phyloP scores from a whole-genome alignment of 192 early-diverging fungal species.

The Pilaira anomala region DNA sequence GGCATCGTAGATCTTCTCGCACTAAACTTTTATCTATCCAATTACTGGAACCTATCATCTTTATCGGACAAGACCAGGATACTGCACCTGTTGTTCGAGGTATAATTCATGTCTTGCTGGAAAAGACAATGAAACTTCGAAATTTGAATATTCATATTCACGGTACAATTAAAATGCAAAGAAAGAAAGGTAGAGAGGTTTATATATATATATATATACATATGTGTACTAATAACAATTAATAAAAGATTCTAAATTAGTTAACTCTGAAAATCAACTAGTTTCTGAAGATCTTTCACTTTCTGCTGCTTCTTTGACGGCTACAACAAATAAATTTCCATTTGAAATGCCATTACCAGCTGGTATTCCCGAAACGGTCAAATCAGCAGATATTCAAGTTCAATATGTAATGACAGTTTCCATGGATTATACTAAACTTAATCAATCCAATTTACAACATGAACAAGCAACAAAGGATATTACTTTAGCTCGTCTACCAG shows the following conservation, averaged over 20 bases:
- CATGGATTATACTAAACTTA: slow-evolving; percentile 1
- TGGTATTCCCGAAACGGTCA: slow-evolving; percentile 14
- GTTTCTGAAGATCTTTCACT: not conserved
- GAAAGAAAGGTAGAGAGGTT: not conserved
- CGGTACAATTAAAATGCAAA: slow-evolving; percentile 7
- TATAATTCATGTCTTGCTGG: not conserved
- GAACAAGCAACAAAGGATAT: not conserved
- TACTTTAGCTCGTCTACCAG: slow-evolving; percentile 10
- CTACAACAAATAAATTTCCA: not conserved
- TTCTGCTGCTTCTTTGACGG: not conserved
- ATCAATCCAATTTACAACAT: not conserved
- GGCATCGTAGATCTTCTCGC: not conserved
- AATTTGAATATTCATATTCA: slow-evolving; percentile 5
- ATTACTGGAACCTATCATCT: slow-evolving; percentile 17
- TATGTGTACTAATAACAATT: too few species aligned
- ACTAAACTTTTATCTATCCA: slow-evolving; percentile 1
- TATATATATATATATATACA: too few species aligned
- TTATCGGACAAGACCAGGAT: not conserved
- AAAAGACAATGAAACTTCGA: not conserved
- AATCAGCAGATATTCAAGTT: not conserved
- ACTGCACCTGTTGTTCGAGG: slow-evolving; percentile 14
- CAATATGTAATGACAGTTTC: slow-evolving; percentile 3
- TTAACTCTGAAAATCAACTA: not conserved
- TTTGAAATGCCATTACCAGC: slow-evolving; percentile 24
- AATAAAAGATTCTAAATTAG: too few species aligned